phyloP scores from a whole-genome alignment of 441 rosid species.

The Kokia cookei region DNA sequence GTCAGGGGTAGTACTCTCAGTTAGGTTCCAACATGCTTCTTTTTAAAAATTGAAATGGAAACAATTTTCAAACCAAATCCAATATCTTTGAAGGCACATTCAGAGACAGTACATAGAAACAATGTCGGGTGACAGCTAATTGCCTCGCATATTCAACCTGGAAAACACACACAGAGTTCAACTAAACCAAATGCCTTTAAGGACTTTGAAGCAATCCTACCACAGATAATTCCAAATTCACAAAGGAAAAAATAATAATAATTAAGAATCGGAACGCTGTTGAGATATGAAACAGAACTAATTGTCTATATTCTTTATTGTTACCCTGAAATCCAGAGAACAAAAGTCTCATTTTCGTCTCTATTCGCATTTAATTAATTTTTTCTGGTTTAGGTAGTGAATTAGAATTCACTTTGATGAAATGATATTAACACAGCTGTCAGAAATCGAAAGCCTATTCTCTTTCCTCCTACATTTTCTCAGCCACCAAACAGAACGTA shows the following conservation, averaged over 20 bases:
- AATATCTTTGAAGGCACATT: background rate
- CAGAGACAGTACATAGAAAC: background rate
- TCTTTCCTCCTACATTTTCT: background rate
- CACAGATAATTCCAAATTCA: background rate
- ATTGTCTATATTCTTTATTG: background rate
- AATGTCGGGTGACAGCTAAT: background rate
- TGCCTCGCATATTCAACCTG: background rate
- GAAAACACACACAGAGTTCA: too few species aligned
- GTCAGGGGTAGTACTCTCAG: background rate
- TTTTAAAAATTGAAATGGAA: background rate
- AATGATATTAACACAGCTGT: background rate
- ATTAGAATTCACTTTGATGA: background rate
- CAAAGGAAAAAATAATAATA: background rate
- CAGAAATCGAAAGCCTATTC: background rate
- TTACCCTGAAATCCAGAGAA: background rate
- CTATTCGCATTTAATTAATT: background rate
- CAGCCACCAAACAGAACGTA: conserved; percentile 2
- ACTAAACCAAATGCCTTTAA: background rate
- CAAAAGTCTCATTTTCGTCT: background rate
- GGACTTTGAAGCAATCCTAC: background rate
- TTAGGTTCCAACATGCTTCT: background rate
- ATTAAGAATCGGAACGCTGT: background rate
- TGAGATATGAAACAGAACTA: background rate
- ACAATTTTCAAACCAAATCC: background rate
- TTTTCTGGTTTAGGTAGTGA: background rate